Evolutionary conservation across 768 basidiomycete species (phyloP), one percentile per base, ranked within the genome.

Genomic region (Antrodiella citrinella): DNA sequence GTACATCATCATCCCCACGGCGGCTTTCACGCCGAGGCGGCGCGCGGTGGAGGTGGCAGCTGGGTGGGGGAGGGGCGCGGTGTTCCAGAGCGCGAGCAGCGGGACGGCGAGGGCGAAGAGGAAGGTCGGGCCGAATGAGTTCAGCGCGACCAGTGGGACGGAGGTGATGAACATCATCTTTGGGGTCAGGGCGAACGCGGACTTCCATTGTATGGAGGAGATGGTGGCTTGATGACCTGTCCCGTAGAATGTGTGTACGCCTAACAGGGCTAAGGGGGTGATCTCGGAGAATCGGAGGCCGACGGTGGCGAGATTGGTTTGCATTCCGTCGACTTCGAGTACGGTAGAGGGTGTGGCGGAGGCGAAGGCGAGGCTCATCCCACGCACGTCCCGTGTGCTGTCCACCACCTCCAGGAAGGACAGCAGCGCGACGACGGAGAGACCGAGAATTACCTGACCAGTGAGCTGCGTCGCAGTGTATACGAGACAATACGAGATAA

Each of bases 151-250:
- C 0, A 83, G 83, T 15, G 30, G 30, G 15, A 35, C 15, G 0
- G 93, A 83, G 58, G 81, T 77, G 0, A 86, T 83, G 62, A 90
- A 91, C 10, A 67, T 71, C 41, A 92, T 70, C 0, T 74, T 80
- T 2, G 78, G 69, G 2, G 81, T 78, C 49, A 99, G 74, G 23
- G 97, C 64, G 66, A 98, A 99, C 4, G 88, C 94, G 1, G 85
- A 69, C 65, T 96, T 96, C 96, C 95, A 99, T 57, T 98, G 95
- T 40, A 99, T 78, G 2, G 90, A 86, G 1, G 91, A 77, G 35
- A 98, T 73, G 2, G 84, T 84, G 1, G 92, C 77, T 66, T 98
- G 93, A 60, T 99, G 96, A 2, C 96, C 95, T 0, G 94, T 97
- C 0, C 79, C 72, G 62, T 87, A 89, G 74, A 94, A 98, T 5